A percentile compares a stretch with the other conserved stretches of the same genome.
phyloP scores from a whole-genome alignment of 2,329 filamentous ascomycete genomes.

The Hypoxylon sp. region DNA sequence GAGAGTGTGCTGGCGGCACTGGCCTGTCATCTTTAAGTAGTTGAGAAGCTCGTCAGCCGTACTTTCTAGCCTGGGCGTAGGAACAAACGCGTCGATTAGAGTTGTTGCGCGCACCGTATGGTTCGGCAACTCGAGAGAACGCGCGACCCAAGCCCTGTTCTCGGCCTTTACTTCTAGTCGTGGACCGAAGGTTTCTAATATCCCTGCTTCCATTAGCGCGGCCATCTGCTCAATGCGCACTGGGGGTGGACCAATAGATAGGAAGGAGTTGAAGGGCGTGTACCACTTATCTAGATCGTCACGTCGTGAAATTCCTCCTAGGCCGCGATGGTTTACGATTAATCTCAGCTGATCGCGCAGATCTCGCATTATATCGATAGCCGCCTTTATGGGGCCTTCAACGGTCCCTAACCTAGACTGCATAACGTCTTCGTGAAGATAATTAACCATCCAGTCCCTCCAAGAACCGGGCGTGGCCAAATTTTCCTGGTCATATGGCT shows the following conservation, averaged over 20 bases:
- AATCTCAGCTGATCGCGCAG: slow-evolving; percentile 41
- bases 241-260: slow-evolving; percentile 41
- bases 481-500: slow-evolving; percentile 18
- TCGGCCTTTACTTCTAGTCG: slow-evolving; percentile 10
- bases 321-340: slow-evolving; percentile 41
- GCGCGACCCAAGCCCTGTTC: slow-evolving; percentile 30
- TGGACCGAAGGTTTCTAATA: slow-evolving; percentile 32
- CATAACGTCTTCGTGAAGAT: not conserved
- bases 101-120: slow-evolving; percentile 32
- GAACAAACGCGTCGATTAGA: slow-evolving; percentile 41
- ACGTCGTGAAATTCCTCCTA: slow-evolving; percentile 31
- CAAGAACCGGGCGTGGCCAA: not conserved
- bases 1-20: slow-evolving; percentile 30
- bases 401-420: slow-evolving; percentile 33
- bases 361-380: slow-evolving; percentile 41
- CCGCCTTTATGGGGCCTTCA: slow-evolving; percentile 37
- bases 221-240: slow-evolving; percentile 41
- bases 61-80: slow-evolving; percentile 24
- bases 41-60: slow-evolving; percentile 38
- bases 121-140: slow-evolving; percentile 21
- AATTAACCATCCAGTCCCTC: not conserved
- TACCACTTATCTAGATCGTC: slow-evolving; percentile 41
- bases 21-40: slow-evolving; percentile 29
- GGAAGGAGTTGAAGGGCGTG: slow-evolving; percentile 41
- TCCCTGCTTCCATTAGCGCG: slow-evolving; percentile 39